Conservation (phyloP, 129 eudicot species). For the Daucus carota region DNA sequence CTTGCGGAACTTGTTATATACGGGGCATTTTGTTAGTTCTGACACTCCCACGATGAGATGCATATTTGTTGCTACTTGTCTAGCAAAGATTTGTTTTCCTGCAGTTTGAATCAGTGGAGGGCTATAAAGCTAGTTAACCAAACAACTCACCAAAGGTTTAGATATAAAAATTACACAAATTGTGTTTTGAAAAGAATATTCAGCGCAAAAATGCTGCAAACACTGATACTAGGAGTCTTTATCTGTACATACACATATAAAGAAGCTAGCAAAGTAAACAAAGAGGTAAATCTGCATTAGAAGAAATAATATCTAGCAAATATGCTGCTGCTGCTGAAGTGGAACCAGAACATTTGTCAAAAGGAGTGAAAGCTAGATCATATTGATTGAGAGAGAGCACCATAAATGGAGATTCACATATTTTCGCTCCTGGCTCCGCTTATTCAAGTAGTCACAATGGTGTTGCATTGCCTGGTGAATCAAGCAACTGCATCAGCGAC, state of each 20-base stretch:
- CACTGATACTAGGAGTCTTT: not conserved
- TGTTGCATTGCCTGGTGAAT: constrained; percentile 6
- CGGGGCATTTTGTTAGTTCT: too few relatives aligned
- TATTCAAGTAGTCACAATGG: not conserved
- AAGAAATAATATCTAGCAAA: not conserved
- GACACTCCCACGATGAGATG: too few relatives aligned
- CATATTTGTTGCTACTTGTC: too few relatives aligned
- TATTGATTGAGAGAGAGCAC: not conserved
- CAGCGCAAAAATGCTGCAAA: not conserved
- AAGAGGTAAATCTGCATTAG: not conserved
- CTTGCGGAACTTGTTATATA: too few relatives aligned
- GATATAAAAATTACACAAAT: too few relatives aligned
- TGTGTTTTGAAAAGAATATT: too few relatives aligned
- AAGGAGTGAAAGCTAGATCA: not conserved
- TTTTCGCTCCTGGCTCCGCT: too few relatives aligned
- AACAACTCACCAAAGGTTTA: too few relatives aligned
- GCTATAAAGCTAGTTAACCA: too few relatives aligned
- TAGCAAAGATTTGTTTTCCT: too few relatives aligned
- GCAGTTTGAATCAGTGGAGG: too few relatives aligned
- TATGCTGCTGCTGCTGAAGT: not conserved
- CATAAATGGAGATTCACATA: not conserved
- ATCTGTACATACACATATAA: not conserved
- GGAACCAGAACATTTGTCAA: not conserved
- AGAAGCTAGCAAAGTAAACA: not conserved
- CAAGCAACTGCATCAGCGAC: constrained; percentile 36